These are phyloP conservation scores for Chytriomyces sp. DNA, from an alignment of 192 early-diverging fungal species.

Conservation along the genomic window DNA sequence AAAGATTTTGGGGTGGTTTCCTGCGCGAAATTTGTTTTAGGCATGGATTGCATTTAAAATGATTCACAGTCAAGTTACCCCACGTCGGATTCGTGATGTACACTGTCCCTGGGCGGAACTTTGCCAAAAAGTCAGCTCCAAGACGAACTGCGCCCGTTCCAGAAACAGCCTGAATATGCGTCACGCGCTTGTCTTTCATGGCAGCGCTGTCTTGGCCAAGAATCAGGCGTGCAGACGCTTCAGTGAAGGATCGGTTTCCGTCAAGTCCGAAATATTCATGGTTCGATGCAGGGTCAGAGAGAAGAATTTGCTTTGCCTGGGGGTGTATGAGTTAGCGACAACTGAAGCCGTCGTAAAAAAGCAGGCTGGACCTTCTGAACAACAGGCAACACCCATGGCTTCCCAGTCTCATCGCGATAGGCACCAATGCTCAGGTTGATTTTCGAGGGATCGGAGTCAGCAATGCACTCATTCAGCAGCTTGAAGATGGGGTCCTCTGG, in stretches of 20 bases:
- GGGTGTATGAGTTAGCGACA: background rate
- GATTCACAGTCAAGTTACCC: slow-evolving; percentile 52
- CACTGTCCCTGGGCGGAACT: slow-evolving; percentile 73
- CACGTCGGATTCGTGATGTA: slow-evolving; percentile 96
- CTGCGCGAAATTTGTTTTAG: slow-evolving; percentile 35
- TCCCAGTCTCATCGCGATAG: slow-evolving; percentile 86
- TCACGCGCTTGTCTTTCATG: slow-evolving; percentile 66
- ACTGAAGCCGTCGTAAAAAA: background rate
- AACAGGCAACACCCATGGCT: slow-evolving; percentile 94
- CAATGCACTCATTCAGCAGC: slow-evolving; percentile 83
- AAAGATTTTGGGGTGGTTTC: slow-evolving; percentile 91
- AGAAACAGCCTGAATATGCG: slow-evolving; percentile 86
- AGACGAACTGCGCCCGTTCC: slow-evolving; percentile 90
- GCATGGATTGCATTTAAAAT: background rate
- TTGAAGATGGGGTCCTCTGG: slow-evolving; percentile 92
- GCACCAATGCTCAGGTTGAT: slow-evolving; percentile 96
- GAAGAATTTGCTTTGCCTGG: slow-evolving; percentile 75
- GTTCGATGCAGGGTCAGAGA: slow-evolving; percentile 71
- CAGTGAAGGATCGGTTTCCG: slow-evolving; percentile 76
- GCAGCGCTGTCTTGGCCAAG: slow-evolving; percentile 77
- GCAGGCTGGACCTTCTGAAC: slow-evolving; percentile 77
- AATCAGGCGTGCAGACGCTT: slow-evolving; percentile 80
- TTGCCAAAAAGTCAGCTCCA: slow-evolving; percentile 80
- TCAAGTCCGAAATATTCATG: slow-evolving; percentile 94
- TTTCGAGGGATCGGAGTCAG: slow-evolving; percentile 76